These are phyloP conservation scores for Aureobasidium melanogenum DNA, from an alignment of 2,329 filamentous ascomycete species.

Conservation along the genomic window DNA sequence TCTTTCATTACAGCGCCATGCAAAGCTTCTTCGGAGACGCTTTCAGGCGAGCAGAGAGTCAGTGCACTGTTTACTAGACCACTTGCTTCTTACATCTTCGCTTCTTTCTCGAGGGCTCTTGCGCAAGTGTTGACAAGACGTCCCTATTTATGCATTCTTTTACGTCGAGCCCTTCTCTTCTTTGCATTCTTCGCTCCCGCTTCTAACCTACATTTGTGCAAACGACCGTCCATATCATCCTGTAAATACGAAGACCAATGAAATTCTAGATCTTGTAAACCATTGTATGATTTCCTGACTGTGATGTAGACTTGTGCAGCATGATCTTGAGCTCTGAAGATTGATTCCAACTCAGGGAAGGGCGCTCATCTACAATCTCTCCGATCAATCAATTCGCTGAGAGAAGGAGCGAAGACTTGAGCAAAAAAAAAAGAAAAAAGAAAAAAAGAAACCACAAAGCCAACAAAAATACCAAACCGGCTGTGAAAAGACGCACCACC, in stretches of 20 bases:
- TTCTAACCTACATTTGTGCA: background rate
- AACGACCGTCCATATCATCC: background rate
- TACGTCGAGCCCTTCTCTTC: background rate
- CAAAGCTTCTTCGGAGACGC: slow-evolving; percentile 74
- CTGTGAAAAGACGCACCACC: background rate
- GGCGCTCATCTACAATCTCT: too few species aligned
- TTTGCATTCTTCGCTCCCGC: background rate
- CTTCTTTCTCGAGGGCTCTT: background rate
- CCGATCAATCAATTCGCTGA: background rate
- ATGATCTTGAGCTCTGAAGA: background rate
- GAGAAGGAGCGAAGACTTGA: background rate
- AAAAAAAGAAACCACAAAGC: background rate
- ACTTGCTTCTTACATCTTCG: background rate
- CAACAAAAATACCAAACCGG: background rate
- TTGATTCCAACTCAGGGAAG: background rate
- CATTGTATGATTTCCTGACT: background rate
- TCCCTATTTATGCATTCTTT: background rate
- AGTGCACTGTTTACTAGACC: slow-evolving; percentile 22
- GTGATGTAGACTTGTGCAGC: background rate
- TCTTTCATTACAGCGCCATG: slow-evolving; percentile 98
- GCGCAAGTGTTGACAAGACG: slow-evolving; percentile 17
- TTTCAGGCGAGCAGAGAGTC: slow-evolving; percentile 26
- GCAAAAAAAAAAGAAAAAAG: background rate
- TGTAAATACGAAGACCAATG: slow-evolving; percentile 3
- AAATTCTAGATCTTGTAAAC: background rate